A percentile compares a stretch with the other conserved stretches of the same genome.
These are phyloP conservation scores for Stagonosporopsis cucurbitacearum DNA, from an alignment of 2,329 filamentous ascomycete genomes.

Conservation along the genomic window DNA sequence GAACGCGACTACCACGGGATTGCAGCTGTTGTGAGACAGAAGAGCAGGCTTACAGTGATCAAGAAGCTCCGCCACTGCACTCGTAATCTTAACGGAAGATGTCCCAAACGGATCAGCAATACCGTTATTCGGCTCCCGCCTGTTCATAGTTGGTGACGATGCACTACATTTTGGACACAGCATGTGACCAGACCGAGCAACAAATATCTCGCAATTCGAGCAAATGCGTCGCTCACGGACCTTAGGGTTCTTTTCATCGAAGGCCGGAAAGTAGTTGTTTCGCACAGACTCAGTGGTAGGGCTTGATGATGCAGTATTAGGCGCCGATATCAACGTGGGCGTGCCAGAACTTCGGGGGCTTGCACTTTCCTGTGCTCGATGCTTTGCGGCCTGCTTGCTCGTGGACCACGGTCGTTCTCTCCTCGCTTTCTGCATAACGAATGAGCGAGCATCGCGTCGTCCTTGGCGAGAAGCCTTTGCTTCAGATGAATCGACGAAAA, in stretches of 20 bases:
- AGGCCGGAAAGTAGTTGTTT: conserved; percentile 30
- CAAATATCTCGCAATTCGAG: conserved; percentile 39
- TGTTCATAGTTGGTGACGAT: conserved; percentile 25
- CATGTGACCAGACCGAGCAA: conserved; percentile 38
- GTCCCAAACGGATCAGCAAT: conserved; percentile 45
- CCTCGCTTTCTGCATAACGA: conserved; percentile 50
- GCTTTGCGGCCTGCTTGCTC: conserved; percentile 47
- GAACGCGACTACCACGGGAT: background rate
- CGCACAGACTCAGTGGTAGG: conserved; percentile 28
- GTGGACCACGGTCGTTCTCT: conserved; percentile 49
- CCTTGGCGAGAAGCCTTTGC: conserved; percentile 48
- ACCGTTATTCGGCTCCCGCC: conserved; percentile 34
- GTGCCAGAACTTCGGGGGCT: conserved; percentile 41
- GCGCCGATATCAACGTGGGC: conserved; percentile 35
- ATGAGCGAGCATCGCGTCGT: conserved; percentile 49
- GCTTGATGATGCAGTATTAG: conserved; percentile 42
- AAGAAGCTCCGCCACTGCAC: conserved; percentile 40
- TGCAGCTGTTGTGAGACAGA: background rate
- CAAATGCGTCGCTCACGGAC: conserved; percentile 34
- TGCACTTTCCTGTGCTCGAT: conserved; percentile 33
- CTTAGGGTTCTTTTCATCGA: conserved; percentile 20
- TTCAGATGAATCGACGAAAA: conserved; percentile 49
- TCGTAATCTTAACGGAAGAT: conserved; percentile 36
- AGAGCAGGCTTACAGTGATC: conserved; percentile 44
- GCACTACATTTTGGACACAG: conserved; percentile 40